A percentile compares a stretch with the other conserved stretches of the same genome.
phyloP scores from a whole-genome alignment of 164 flowering plant genomes.

The Buxus sempervirens region DNA sequence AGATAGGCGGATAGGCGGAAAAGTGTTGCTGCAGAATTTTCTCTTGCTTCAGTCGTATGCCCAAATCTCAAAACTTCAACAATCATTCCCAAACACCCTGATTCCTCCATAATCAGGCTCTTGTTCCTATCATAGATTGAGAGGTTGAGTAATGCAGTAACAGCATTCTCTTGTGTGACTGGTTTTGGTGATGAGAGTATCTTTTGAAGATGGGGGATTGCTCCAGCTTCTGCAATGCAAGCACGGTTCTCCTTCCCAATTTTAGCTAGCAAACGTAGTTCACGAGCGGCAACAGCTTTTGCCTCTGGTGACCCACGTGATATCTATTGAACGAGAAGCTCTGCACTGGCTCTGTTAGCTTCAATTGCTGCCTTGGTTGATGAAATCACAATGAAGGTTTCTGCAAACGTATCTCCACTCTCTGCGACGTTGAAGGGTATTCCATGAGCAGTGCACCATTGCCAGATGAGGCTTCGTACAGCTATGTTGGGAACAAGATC shows the following conservation, averaged over 20 bases:
- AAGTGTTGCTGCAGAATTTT: conserved; percentile 94
- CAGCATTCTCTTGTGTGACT: conserved; percentile 85
- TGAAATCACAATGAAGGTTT: conserved; percentile 30
- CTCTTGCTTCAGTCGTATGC: conserved; percentile 69
- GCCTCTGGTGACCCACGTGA: conserved; percentile 50
- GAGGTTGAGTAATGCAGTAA: conserved; percentile 89
- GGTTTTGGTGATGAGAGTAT: conserved; percentile 54
- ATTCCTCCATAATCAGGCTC: conserved; percentile 69
- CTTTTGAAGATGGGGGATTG: conserved; percentile 66
- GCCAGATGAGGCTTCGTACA: conserved; percentile 63
- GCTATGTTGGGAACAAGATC: conserved; percentile 77
- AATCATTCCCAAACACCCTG: conserved; percentile 65
- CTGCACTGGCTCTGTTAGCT: conserved; percentile 79
- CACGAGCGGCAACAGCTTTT: conserved; percentile 69
- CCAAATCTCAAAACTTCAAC: conserved; percentile 73
- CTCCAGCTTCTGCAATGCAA: conserved; percentile 90
- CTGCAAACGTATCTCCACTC: conserved; percentile 34
- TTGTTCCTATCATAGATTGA: conserved; percentile 87
- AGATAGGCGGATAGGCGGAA: conserved; percentile 84
- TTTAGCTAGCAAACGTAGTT: conserved; percentile 77
- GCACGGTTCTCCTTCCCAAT: conserved; percentile 87
- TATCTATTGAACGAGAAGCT: conserved; percentile 60
- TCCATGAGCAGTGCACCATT: conserved; percentile 76
- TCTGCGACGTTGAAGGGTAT: conserved; percentile 55
- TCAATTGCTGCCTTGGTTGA: conserved; percentile 64